phyloP scores from a whole-genome alignment of 2,329 filamentous ascomycete species.

The Aspergillus sergii region DNA sequence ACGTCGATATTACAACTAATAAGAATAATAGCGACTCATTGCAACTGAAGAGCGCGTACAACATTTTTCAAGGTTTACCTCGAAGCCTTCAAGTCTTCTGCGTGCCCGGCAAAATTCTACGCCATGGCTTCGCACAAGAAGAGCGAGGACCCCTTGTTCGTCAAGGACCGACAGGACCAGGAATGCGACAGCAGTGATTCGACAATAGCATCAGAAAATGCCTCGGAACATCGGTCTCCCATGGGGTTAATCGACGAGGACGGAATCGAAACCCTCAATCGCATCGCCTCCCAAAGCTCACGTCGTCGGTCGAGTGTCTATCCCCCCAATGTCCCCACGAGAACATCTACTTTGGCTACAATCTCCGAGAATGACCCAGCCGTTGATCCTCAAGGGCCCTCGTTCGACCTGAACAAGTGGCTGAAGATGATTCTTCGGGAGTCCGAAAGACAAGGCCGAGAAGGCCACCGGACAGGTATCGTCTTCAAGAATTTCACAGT shows the following conservation, averaged over 20 bases:
- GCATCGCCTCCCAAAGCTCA: slow-evolving; percentile 8
- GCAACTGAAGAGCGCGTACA: not conserved
- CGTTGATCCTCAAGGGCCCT: slow-evolving; percentile 5
- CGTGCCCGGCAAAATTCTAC: not conserved
- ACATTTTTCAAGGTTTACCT: not conserved
- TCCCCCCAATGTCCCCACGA: not conserved
- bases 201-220: not conserved
- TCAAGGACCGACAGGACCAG: no score
- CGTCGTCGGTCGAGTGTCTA: slow-evolving; percentile 12
- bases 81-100: not conserved
- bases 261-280: slow-evolving; percentile 5
- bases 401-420: slow-evolving; percentile 11
- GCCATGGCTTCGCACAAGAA: not conserved
- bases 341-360: not conserved
- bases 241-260: slow-evolving; percentile 1
- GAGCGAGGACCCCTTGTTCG: not conserved
- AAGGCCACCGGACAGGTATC: slow-evolving; percentile 1
- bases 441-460: not conserved
- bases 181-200: not conserved
- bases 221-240: not conserved
- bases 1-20: not conserved
- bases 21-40: not conserved
- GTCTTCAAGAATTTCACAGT: slow-evolving; percentile 10
- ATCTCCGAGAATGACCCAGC: slow-evolving; percentile 6
- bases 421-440: slow-evolving; percentile 4